These are phyloP conservation scores for Rhizophora apiculata DNA, from an alignment of 345 rosid genomes.

Conservation along the genomic window DNA sequence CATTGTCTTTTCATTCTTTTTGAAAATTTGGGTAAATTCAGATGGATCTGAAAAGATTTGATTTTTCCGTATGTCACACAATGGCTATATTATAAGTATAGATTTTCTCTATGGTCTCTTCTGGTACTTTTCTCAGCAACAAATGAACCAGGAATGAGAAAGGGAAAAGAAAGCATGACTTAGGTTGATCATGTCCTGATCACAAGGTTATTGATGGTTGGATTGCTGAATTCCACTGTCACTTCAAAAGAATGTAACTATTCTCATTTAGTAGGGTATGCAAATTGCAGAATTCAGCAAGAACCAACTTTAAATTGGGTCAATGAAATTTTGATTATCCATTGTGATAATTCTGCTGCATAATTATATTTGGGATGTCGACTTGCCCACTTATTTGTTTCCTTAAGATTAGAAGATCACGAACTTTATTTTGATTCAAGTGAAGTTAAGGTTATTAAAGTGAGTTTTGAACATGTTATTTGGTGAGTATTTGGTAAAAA, in stretches of 20 bases:
- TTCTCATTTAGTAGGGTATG: neutral
- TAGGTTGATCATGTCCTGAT: slow-evolving; percentile 40
- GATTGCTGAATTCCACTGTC: neutral
- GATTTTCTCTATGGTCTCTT: slow-evolving; percentile 23
- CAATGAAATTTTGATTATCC: neutral
- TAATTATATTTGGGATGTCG: neutral
- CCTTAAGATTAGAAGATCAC: no score
- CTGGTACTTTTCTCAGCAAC: slow-evolving; percentile 45
- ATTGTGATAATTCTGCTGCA: neutral
- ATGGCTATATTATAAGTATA: neutral
- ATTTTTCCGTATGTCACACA: slow-evolving; percentile 10
- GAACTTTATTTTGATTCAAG: no score
- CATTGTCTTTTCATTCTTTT: slow-evolving; percentile 1
- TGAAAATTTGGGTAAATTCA: slow-evolving; percentile 2
- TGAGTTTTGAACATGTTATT: no score
- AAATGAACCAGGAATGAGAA: slow-evolving; percentile 42
- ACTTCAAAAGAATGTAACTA: neutral
- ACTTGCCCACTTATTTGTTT: neutral
- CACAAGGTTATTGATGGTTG: slow-evolving; percentile 27
- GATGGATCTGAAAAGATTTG: slow-evolving; percentile 1
- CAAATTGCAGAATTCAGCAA: neutral
- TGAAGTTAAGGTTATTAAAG: no score
- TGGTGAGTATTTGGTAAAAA: no score
- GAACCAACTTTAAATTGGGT: neutral
- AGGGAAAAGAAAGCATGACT: slow-evolving; percentile 38